Conservation (phyloP, 2,329 filamentous ascomycete genomes). For the Monosporascus sp. region DNA sequence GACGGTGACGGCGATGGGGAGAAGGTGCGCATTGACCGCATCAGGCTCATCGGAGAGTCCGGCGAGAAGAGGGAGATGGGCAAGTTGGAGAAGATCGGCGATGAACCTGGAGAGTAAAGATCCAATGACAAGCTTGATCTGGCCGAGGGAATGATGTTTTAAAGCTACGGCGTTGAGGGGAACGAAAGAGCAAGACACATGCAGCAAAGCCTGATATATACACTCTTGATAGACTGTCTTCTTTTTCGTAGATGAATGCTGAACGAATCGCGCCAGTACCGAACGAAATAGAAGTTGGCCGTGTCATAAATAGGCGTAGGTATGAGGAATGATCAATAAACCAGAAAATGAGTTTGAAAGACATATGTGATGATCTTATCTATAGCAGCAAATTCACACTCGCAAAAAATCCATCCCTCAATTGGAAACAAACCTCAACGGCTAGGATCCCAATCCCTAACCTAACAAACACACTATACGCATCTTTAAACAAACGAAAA, state of each 20-base stretch:
- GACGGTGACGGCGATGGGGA: slow-evolving; percentile 80
- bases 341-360: too few species aligned
- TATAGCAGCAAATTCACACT: too few species aligned
- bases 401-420: too few species aligned
- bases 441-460: not conserved
- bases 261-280: too few species aligned
- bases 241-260: too few species aligned
- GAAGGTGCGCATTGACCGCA: slow-evolving; percentile 75
- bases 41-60: slow-evolving; percentile 78
- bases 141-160: not conserved
- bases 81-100: slow-evolving; percentile 90
- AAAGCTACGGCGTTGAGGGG: slow-evolving; percentile 5
- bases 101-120: slow-evolving; percentile 58
- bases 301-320: too few species aligned
- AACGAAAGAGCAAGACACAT: not conserved
- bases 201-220: not conserved
- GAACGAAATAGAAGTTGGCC: too few species aligned
- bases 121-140: not conserved
- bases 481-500: slow-evolving; percentile 5
- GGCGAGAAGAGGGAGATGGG: slow-evolving; percentile 91
- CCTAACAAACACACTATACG: not conserved
- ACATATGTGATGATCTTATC: too few species aligned
- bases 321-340: too few species aligned
- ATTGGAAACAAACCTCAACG: too few species aligned
- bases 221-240: not conserved